phyloP scores from a whole-genome alignment of 2,329 filamentous ascomycete species.

The Phoma sp. region DNA sequence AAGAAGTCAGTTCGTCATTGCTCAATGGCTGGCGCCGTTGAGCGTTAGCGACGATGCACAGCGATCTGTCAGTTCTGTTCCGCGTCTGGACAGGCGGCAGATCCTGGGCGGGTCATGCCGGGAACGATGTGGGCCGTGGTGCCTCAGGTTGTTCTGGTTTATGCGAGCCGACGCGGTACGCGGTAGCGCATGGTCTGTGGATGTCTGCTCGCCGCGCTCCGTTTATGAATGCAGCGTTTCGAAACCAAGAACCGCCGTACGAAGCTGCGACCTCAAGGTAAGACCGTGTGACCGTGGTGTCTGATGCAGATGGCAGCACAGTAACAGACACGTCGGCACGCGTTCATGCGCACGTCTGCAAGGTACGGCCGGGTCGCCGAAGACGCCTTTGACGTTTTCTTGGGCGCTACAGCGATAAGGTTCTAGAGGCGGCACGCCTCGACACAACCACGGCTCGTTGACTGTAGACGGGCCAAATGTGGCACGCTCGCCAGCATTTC shows the following conservation, averaged over 20 bases:
- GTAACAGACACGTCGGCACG: conserved; percentile 1
- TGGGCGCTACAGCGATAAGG: conserved; percentile 14
- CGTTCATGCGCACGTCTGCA: conserved; percentile 14
- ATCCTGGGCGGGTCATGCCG: conserved; percentile 17
- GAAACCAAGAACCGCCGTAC: conserved; percentile 12
- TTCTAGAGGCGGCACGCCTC: conserved; percentile 7
- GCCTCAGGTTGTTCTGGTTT: conserved; percentile 20
- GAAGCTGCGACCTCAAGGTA: background rate
- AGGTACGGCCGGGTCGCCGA: conserved; percentile 20
- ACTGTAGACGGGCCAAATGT: conserved; percentile 6
- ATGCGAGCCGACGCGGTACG: conserved; percentile 13
- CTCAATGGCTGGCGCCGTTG: background rate
- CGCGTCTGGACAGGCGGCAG: conserved; percentile 11
- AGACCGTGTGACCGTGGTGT: background rate
- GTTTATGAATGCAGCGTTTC: conserved; percentile 4
- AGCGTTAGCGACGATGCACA: conserved; percentile 1
- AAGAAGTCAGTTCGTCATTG: background rate
- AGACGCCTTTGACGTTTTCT: conserved; percentile 8
- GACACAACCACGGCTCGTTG: conserved; percentile 13
- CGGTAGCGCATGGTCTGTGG: background rate
- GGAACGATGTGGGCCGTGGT: conserved; percentile 16
- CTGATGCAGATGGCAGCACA: background rate
- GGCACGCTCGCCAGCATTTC: background rate
- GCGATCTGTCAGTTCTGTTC: conserved; percentile 12
- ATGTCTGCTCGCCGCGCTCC: conserved; percentile 12